Base-by-base conservation (phyloP, 164 flowering plant genomes). In the Kalanchoe fedtschenkoi region DNA sequence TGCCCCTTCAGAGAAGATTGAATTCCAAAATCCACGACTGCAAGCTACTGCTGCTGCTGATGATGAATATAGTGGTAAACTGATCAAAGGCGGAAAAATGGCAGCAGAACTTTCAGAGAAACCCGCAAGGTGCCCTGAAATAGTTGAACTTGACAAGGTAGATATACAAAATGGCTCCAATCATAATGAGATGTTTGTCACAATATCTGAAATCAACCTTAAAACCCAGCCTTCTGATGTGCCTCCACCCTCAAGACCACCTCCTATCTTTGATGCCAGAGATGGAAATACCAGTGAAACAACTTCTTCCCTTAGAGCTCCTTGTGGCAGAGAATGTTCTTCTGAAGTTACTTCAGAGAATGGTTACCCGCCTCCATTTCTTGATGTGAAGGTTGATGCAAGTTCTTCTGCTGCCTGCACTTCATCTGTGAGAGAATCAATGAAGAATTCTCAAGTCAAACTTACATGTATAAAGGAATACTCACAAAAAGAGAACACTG, bases 221-320 rank as follows among this genome's bases (percentile, higher is more conserved):
- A 78, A 66, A 70, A 89, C 98, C 58, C 69, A 69, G 35, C 96
- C 97, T 8, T 84, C 85, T 61, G 75, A 73, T 21, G 56, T 86
- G 65, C 97, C 97, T 33, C 97, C 96, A 53, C 97, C 98, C 5
- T 68, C 81, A 33, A 81, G 97, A 63, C 92, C 84, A 55, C 96
- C 97, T 5, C 96, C 98, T 58, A 65, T 65, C 51, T 58, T 79
- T 57, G 80, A 69, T 65, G 75, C 44, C 41, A 73, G 66, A 56
- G 73, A 66, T 16, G 76, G 68, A 54, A 71, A 69, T 53, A 58
- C 70, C 38, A 61, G 62, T 58, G 72, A 33, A 66, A 41, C 43
- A 28, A 16, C 66, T 66, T 58, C 78, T 60, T 71, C 56, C 60
- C 46, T 29, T 15, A 70, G 58, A 69, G 60, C 74, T 51, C 24